phyloP scores from a whole-genome alignment of 2,329 filamentous ascomycete species.

The Aspergillus terreus region DNA sequence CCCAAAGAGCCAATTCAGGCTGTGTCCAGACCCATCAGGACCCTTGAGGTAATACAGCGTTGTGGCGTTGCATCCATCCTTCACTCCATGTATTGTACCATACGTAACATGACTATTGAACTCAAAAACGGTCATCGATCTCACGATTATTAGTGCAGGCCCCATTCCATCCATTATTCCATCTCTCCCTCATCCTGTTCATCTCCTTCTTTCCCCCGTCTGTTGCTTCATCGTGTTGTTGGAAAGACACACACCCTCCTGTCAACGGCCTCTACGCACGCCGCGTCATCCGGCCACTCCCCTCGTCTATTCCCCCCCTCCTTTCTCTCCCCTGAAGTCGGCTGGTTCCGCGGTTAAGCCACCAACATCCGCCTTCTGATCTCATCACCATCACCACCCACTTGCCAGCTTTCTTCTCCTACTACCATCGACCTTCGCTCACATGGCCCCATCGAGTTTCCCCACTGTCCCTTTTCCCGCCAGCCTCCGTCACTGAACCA shows the following conservation, averaged over 20 bases:
- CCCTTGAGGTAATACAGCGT: constrained; percentile 2
- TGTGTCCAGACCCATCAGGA: not conserved
- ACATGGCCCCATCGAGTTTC: constrained; percentile 26
- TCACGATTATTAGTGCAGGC: not conserved
- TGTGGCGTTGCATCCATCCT: not conserved
- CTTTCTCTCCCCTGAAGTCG: constrained; percentile 5
- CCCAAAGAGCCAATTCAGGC: not conserved
- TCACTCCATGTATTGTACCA: constrained; percentile 1
- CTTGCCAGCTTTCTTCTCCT: constrained; percentile 8
- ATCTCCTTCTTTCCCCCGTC: not conserved
- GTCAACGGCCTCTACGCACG: no score
- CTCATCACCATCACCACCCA: constrained; percentile 24
- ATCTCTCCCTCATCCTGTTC: constrained; percentile 5
- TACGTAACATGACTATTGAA: constrained; percentile 10
- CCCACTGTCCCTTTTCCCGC: constrained; percentile 9
- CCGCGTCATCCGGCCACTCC: not conserved
- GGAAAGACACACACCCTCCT: no score
- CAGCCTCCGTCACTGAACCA: not conserved
- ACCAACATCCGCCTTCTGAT: constrained; percentile 13
- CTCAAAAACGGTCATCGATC: constrained; percentile 10
- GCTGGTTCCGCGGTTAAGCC: not conserved
- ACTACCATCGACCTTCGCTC: constrained; percentile 13
- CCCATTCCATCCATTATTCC: constrained; percentile 6
- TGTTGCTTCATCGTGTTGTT: not conserved
- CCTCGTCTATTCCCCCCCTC: constrained; percentile 1